phyloP scores from a whole-genome alignment of 2,329 filamentous ascomycete genomes.

The Emmonsiellopsis sp. region DNA sequence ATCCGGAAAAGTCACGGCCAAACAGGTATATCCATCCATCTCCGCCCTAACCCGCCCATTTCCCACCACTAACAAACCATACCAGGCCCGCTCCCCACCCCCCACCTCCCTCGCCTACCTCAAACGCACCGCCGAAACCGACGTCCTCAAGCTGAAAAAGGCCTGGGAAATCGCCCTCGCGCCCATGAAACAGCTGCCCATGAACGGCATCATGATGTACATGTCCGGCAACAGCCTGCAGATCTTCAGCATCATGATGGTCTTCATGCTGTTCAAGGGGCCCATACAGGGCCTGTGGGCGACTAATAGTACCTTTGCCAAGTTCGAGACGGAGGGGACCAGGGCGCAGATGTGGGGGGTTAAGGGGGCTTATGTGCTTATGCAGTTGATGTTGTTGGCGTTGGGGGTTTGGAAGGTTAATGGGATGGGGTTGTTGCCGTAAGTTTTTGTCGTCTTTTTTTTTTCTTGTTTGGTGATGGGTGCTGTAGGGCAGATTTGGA shows the following conservation, averaged over 20 bases:
- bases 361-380: constrained; percentile 78
- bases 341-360: constrained; percentile 65
- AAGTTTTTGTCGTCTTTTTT: constrained; percentile 32
- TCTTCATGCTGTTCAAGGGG: constrained; percentile 97
- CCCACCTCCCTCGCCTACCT: constrained; percentile 50
- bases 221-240: constrained; percentile 98
- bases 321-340: constrained; percentile 78
- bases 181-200: constrained; percentile 86
- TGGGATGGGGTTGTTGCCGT: constrained; percentile 89
- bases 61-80: constrained; percentile 11
- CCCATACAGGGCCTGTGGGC: constrained; percentile 75
- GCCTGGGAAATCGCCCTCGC: constrained; percentile 95
- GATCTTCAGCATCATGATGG: constrained; percentile 99
- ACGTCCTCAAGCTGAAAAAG: constrained; percentile 94
- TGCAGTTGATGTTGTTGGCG: constrained; percentile 74
- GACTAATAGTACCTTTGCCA: constrained; percentile 81
- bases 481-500: neutral
- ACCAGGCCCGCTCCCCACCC: constrained; percentile 3
- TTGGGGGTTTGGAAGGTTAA: constrained; percentile 96
- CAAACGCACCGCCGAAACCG: constrained; percentile 63
- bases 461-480: neutral
- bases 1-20: constrained; percentile 39
- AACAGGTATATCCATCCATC: constrained; percentile 43
- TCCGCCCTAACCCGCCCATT: neutral
- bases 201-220: constrained; percentile 99